phyloP scores from a whole-genome alignment of 306 rosid genomes.

The Vigna hirtella region DNA sequence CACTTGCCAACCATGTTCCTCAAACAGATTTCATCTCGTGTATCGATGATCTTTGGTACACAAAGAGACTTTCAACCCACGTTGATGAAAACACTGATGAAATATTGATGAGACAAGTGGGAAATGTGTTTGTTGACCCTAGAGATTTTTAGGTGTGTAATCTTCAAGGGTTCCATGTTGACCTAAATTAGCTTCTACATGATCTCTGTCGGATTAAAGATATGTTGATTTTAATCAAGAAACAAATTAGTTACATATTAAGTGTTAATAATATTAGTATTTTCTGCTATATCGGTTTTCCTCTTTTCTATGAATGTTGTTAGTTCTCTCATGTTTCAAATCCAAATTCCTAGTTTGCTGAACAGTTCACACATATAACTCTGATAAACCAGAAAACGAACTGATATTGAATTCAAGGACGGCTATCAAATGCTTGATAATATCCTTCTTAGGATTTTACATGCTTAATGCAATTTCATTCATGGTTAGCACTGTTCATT shows the following conservation, averaged over 20 bases:
- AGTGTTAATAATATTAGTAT: neutral
- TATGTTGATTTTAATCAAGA: neutral
- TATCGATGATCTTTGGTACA: slow-evolving; percentile 23
- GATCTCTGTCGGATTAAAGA: neutral
- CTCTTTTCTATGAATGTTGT: neutral
- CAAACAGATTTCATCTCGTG: slow-evolving; percentile 12
- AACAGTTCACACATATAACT: neutral
- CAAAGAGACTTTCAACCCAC: slow-evolving; percentile 6
- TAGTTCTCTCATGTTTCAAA: slow-evolving; percentile 7
- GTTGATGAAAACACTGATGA: neutral
- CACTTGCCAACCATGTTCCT: slow-evolving; percentile 59
- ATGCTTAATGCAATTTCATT: neutral
- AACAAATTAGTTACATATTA: neutral
- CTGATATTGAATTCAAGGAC: neutral
- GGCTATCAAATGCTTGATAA: too few species aligned
- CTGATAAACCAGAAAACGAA: neutral
- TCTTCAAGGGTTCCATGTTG: neutral
- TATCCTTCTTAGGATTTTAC: too few species aligned
- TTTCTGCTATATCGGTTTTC: neutral
- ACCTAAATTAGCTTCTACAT: neutral
- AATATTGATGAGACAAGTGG: slow-evolving; percentile 3
- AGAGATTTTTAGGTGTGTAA: slow-evolving; percentile 9
- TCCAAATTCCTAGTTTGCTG: neutral
- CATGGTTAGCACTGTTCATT: neutral
- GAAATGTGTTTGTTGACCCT: slow-evolving; percentile 31